Evolutionary conservation across 1,139 yeast species (phyloP), one percentile per base, ranked within the genome.

Genomic region (Yamadazyma oceani): DNA sequence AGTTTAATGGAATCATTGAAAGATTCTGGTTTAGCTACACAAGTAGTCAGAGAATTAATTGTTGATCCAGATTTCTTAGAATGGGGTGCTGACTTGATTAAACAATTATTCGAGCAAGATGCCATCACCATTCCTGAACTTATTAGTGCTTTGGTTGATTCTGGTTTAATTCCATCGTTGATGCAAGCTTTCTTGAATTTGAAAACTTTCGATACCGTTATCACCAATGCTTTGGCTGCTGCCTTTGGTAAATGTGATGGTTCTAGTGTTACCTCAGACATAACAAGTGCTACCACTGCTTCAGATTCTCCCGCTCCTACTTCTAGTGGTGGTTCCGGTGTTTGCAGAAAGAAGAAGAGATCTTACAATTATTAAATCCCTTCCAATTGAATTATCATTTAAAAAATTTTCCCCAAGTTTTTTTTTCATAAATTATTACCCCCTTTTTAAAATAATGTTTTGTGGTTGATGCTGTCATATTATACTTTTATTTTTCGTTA

Each of bases 211-310:
- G 57, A 65, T 54, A 59, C 71, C 15, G 66, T 69, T 38, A 58
- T 66, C 42, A 65, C 65, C 43, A 70, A 64, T 43, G 74, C 75
- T 27, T 67, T 70, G 54, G 72, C 73, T 48, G 75, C 75, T 45
- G 73, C 73, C 29, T 58, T 62, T 40, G 69, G 69, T 41, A 53
- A 66, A 36, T 70, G 76, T 65, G 62, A 55, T 32, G 66, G 62
- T 38, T 42, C 58, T 16, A 48, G 66, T 10, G 54, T 62, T 38
- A 60, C 66, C 35, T 39, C 60, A 14, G 46, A 54, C 17, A 35
- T 53, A 25, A 51, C 58, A 30, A 45, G 55, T 25, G 36, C 54
- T 17, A 38, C 61, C 12, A 40, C 54, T 31, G 38, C 57, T 10
- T 42, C 53, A 23, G 40, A 50, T n/a, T 39, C 53, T 21, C 39